Conservation (phyloP, 495 filamentous ascomycete species). For the Penicillium tannophilum region DNA sequence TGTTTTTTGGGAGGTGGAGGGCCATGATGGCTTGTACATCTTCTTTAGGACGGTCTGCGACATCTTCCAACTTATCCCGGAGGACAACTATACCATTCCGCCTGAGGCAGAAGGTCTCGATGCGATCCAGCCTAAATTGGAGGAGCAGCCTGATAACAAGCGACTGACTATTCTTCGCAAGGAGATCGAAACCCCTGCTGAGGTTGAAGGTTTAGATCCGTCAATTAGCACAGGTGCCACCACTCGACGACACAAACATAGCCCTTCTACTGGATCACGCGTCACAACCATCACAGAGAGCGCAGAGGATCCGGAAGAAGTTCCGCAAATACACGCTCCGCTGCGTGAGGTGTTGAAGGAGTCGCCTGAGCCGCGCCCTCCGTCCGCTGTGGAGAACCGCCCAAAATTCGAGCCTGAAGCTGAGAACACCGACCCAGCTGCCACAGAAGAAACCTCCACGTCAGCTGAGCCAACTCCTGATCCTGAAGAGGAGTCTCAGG, state of each 20-base stretch:
- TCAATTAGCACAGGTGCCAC: conserved; percentile 61
- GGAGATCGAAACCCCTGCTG: conserved; percentile 30
- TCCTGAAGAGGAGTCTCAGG: conserved; percentile 1
- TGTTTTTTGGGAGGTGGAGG: conserved; percentile 97
- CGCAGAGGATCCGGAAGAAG: conserved; percentile 62
- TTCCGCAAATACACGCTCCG: conserved; percentile 11
- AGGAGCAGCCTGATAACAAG: conserved; percentile 38
- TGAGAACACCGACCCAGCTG: background rate
- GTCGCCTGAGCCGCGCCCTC: conserved; percentile 17
- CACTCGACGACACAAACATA: conserved; percentile 71
- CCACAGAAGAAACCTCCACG: conserved; percentile 11
- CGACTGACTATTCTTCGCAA: conserved; percentile 50
- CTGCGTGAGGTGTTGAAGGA: conserved; percentile 22
- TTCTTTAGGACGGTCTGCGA: conserved; percentile 98
- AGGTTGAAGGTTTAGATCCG: conserved; percentile 36
- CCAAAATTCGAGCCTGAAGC: background rate
- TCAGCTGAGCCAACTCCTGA: conserved; percentile 10
- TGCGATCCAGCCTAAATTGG: conserved; percentile 43
- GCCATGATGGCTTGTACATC: conserved; percentile 81
- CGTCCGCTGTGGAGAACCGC: conserved; percentile 13
- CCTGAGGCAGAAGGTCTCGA: conserved; percentile 84
- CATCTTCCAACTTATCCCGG: conserved; percentile 80
- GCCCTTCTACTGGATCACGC: conserved; percentile 73
- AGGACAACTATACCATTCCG: conserved; percentile 94
- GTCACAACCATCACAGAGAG: conserved; percentile 72